Percentiles rank a stretch among this genome's conserved stretches.
These are phyloP conservation scores for Teunomyces barrocoloradensis DNA, from an alignment of 805 yeast species.

Conservation along the genomic window DNA sequence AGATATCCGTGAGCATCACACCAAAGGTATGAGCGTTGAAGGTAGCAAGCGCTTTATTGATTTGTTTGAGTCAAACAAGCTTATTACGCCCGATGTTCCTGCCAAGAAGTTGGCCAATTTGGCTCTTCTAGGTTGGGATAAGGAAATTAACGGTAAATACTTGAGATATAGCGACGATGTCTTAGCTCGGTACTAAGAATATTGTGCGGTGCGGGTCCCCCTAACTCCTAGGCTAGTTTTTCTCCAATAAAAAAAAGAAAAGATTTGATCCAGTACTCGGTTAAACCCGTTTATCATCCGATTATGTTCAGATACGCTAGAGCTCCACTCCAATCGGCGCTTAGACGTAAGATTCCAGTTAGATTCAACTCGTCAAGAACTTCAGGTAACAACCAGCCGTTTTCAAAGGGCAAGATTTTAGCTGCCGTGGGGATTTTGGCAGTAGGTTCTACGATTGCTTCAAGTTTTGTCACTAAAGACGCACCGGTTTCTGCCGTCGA, in stretches of 20 bases:
- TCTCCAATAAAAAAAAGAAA: not conserved
- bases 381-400: not conserved
- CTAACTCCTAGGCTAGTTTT: not conserved
- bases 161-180: slow-evolving; percentile 55
- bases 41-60: slow-evolving; percentile 62
- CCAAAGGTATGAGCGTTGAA: slow-evolving; percentile 57
- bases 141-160: slow-evolving; percentile 63
- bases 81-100: slow-evolving; percentile 70
- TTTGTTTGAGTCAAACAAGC: slow-evolving; percentile 53
- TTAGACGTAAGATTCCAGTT: not conserved
- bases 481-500: slow-evolving; percentile 47
- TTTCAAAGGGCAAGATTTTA: slow-evolving; percentile 23
- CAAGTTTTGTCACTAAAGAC: slow-evolving; percentile 42
- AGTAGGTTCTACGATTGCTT: slow-evolving; percentile 46
- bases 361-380: slow-evolving; percentile 13
- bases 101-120: slow-evolving; percentile 67
- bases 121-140: slow-evolving; percentile 57
- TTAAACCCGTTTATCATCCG: not conserved
- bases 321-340: not conserved
- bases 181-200: slow-evolving; percentile 7
- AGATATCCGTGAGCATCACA: slow-evolving; percentile 66
- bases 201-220: not conserved
- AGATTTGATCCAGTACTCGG: not conserved
- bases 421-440: slow-evolving; percentile 45
- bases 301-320: slow-evolving; percentile 1